Conservation (phyloP, 331 rosid species). For the Rosa hybrid region DNA sequence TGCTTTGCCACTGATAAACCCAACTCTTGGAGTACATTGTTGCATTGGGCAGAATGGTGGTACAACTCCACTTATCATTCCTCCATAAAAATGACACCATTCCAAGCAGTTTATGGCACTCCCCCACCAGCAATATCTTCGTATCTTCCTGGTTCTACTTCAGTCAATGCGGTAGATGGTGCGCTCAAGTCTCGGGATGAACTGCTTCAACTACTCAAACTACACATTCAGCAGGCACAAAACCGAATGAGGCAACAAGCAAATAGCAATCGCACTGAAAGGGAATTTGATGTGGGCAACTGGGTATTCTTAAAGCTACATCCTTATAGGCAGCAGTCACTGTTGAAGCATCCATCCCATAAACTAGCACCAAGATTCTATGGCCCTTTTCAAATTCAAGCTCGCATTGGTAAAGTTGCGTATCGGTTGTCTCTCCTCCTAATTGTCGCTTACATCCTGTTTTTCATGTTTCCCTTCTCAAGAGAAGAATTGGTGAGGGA, state of each 20-base stretch:
- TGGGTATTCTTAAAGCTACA: background rate
- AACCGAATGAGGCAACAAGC: background rate
- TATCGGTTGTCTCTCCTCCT: background rate
- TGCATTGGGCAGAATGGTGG: background rate
- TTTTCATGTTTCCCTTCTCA: background rate
- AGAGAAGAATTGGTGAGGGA: background rate
- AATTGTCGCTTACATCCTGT: background rate
- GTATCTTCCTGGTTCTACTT: background rate
- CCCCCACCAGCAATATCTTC: background rate
- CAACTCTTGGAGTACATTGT: accelerated
- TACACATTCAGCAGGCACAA: no score
- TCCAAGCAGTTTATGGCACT: background rate
- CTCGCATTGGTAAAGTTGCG: background rate
- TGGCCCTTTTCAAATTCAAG: background rate
- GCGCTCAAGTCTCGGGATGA: background rate
- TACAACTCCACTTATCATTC: background rate
- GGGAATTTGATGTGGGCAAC: accelerated
- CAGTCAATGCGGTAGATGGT: background rate
- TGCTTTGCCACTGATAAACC: background rate
- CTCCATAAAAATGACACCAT: background rate
- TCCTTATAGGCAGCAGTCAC: background rate
- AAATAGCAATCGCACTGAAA: background rate
- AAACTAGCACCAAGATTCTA: background rate
- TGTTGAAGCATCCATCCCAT: background rate
- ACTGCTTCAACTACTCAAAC: background rate